These are phyloP conservation scores for Avena insularis DNA, from an alignment of 176 grass and related monocot species.

Conservation along the genomic window DNA sequence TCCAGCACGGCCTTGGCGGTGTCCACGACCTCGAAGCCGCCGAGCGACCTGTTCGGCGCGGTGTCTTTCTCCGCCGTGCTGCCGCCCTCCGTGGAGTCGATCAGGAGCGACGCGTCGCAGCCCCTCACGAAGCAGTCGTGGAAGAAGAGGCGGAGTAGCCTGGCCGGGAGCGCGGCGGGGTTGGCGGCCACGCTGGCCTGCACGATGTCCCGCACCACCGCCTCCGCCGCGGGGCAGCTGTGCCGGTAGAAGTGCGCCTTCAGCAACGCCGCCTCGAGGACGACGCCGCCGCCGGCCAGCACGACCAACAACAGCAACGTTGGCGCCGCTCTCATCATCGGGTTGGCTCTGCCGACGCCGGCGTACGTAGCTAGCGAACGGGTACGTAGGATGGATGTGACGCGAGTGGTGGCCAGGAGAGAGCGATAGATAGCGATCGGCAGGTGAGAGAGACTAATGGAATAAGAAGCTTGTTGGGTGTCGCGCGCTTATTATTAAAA, in stretches of 20 bases:
- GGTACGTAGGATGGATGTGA: not conserved
- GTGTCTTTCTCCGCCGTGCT: conserved; percentile 81
- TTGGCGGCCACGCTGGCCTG: conserved; percentile 40
- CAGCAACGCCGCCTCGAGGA: conserved; percentile 6
- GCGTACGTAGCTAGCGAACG: not conserved
- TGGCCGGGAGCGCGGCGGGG: conserved; percentile 47
- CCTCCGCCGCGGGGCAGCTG: conserved; percentile 56
- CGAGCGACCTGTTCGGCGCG: conserved; percentile 54
- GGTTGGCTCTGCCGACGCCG: not conserved
- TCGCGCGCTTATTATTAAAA: conserved; percentile 16
- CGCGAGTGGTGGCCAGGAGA: not conserved
- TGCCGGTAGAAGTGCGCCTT: conserved; percentile 61
- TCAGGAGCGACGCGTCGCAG: conserved; percentile 85
- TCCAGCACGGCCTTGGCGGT: conserved; percentile 71
- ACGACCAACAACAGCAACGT: not conserved
- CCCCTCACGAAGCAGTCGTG: conserved; percentile 84
- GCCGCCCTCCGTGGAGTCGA: conserved; percentile 50
- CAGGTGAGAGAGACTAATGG: not conserved
- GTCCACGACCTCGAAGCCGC: conserved; percentile 82
- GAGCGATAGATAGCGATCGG: conserved; percentile 3
- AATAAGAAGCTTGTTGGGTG: not conserved
- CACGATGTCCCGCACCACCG: conserved; percentile 62
- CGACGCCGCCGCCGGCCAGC: not conserved
- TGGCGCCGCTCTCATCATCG: not conserved
- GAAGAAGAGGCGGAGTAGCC: conserved; percentile 78